Percentiles rank a stretch among this genome's conserved stretches.
Evolutionary conservation across 1,139 yeast genomes (phyloP).

Genomic region (Geotrichum reessii): DNA sequence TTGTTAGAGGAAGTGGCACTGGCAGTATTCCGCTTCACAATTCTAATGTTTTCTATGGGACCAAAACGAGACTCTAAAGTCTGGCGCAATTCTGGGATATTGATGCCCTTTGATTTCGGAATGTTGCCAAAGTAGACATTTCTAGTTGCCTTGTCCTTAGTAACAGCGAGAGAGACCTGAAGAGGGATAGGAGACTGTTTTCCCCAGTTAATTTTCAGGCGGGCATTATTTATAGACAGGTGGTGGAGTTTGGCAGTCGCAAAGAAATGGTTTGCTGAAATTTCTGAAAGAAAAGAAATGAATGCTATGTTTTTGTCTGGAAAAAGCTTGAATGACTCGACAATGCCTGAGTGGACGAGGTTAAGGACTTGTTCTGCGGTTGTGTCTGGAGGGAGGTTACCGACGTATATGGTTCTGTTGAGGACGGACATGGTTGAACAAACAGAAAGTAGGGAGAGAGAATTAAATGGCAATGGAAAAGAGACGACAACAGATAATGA

Average conservation of each 20-base stretch:
- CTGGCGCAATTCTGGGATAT: conserved; percentile 52
- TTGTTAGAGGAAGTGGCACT: not conserved
- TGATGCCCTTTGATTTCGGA: conserved; percentile 42
- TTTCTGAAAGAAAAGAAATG: conserved; percentile 44
- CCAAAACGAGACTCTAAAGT: not conserved
- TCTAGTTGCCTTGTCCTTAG: conserved; percentile 84
- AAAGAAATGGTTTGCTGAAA: conserved; percentile 44
- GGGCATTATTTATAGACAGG: conserved; percentile 43
- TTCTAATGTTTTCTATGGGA: not conserved
- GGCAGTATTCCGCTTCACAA: not conserved
- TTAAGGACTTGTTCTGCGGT: conserved; percentile 77
- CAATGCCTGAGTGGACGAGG: conserved; percentile 85
- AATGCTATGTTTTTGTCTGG: conserved; percentile 47
- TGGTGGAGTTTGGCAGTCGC: conserved; percentile 47
- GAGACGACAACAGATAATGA: not conserved
- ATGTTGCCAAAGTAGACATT: conserved; percentile 79
- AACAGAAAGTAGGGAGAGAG: not conserved
- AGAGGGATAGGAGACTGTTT: conserved; percentile 60
- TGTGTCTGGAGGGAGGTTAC: conserved; percentile 75
- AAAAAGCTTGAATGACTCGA: conserved; percentile 60
- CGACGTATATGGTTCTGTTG: conserved; percentile 77
- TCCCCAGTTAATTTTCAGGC: conserved; percentile 60
- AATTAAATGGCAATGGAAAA: not conserved
- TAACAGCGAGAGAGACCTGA: conserved; percentile 65
- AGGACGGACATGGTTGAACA: not conserved